Evolutionary conservation across 495 filamentous ascomycete genomes (phyloP).

Genomic region (Hamigera avellanea): DNA sequence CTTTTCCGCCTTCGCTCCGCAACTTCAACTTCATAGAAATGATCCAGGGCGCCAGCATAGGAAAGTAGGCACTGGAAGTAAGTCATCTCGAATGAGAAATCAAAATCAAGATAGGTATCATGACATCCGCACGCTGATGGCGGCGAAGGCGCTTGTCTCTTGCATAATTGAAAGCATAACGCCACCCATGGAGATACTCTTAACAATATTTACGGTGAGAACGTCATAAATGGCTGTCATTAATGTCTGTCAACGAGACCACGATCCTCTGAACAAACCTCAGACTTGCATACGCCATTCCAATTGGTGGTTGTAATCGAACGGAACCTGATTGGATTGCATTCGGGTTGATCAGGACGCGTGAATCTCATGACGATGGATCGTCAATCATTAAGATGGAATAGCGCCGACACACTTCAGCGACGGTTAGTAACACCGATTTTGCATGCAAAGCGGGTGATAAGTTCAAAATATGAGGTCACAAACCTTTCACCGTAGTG

Average conservation of each 20-base stretch:
- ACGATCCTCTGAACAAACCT: not conserved
- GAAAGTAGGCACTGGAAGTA: too few relatives aligned
- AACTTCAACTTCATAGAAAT: too few relatives aligned
- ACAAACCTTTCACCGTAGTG: slow-evolving; percentile 69
- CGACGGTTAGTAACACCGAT: slow-evolving; percentile 9
- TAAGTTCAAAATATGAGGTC: slow-evolving; percentile 4
- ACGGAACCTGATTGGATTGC: too few relatives aligned
- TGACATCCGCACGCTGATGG: too few relatives aligned
- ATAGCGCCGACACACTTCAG: slow-evolving; percentile 71
- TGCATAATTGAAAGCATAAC: not conserved
- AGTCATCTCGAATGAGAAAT: too few relatives aligned
- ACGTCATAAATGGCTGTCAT: not conserved
- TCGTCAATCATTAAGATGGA: slow-evolving; percentile 47
- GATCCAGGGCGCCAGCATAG: too few relatives aligned
- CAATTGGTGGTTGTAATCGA: too few relatives aligned
- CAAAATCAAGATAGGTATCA: too few relatives aligned
- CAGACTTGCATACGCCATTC: not conserved
- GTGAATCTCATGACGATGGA: too few relatives aligned
- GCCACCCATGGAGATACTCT: not conserved
- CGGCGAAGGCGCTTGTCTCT: too few relatives aligned
- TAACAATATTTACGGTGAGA: not conserved
- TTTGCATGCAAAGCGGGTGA: not conserved
- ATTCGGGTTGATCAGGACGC: too few relatives aligned
- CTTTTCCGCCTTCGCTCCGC: too few relatives aligned
- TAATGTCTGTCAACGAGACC: not conserved